A percentile compares a stretch with the other conserved stretches of the same genome.
Evolutionary conservation across 768 basidiomycete species (phyloP).

Genomic region (Tylopilus felleus): DNA sequence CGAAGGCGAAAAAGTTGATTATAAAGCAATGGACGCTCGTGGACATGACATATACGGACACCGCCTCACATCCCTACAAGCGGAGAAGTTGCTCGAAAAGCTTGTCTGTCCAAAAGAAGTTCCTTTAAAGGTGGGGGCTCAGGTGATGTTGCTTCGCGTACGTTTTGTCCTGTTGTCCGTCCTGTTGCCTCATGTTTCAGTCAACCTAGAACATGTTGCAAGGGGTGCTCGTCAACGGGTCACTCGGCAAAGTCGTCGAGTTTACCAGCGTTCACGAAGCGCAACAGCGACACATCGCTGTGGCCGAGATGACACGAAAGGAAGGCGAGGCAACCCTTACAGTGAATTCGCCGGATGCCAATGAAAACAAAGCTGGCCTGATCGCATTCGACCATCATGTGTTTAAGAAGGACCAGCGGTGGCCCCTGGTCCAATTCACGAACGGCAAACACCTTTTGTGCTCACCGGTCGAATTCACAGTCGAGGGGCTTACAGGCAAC

Average conservation of each 20-base stretch:
- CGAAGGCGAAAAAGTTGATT: constrained; percentile 32
- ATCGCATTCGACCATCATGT: constrained; percentile 12
- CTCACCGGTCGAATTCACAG: constrained; percentile 33
- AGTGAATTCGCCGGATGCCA: background rate
- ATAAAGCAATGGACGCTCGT: constrained; percentile 41
- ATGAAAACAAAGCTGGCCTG: constrained; percentile 6
- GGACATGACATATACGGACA: constrained; percentile 39
- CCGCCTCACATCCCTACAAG: constrained; percentile 30
- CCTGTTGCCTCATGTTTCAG: background rate
- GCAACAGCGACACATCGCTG: constrained; percentile 17
- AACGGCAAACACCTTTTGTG: constrained; percentile 28
- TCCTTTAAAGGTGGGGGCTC: constrained; percentile 61
- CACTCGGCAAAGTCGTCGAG: constrained; percentile 69
- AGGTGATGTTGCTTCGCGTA: constrained; percentile 67
- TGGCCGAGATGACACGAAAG: constrained; percentile 27
- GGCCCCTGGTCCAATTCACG: constrained; percentile 38
- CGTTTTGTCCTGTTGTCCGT: background rate
- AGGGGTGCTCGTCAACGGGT: constrained; percentile 72
- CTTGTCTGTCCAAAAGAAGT: constrained; percentile 49
- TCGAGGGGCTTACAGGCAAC: constrained; percentile 33
- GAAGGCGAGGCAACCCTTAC: background rate
- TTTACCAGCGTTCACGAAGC: constrained; percentile 33
- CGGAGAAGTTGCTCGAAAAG: constrained; percentile 39
- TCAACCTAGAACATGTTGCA: constrained; percentile 31
- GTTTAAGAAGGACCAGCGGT: constrained; percentile 20